These are phyloP conservation scores for Yamadazyma songkhlaensis DNA, from an alignment of 1,139 yeast species.

Conservation along the genomic window DNA sequence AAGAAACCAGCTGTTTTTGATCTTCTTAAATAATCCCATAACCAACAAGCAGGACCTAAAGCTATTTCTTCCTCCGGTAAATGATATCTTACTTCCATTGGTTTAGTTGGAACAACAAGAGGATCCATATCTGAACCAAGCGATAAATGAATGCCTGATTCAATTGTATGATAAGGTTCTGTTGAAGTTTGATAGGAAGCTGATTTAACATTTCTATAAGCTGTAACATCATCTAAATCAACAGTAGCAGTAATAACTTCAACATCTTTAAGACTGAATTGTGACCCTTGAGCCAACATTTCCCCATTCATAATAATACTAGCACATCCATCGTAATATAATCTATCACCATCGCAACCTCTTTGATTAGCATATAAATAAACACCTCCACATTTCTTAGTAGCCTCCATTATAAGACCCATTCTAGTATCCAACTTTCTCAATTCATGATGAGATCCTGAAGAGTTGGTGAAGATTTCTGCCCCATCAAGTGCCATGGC, in stretches of 20 bases:
- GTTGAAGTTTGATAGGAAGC: slow-evolving; percentile 76
- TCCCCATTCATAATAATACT: slow-evolving; percentile 88
- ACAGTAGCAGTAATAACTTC: slow-evolving; percentile 93
- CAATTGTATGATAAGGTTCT: slow-evolving; percentile 58
- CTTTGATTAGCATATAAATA: slow-evolving; percentile 91
- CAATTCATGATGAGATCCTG: slow-evolving; percentile 95
- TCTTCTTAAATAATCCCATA: slow-evolving; percentile 95
- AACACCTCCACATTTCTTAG: slow-evolving; percentile 94
- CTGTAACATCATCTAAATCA: slow-evolving; percentile 86
- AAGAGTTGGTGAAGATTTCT: slow-evolving; percentile 90
- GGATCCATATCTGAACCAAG: slow-evolving; percentile 57
- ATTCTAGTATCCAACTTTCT: slow-evolving; percentile 84
- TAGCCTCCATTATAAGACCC: slow-evolving; percentile 84
- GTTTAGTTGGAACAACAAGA: slow-evolving; percentile 55
- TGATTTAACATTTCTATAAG: slow-evolving; percentile 73
- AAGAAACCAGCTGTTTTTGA: slow-evolving; percentile 89
- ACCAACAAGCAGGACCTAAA: slow-evolving; percentile 98
- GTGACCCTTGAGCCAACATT: slow-evolving; percentile 90
- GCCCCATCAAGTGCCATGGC: slow-evolving; percentile 92
- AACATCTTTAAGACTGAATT: slow-evolving; percentile 84
- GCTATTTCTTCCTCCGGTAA: slow-evolving; percentile 95
- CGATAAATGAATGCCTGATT: slow-evolving; percentile 60
- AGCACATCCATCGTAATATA: slow-evolving; percentile 97
- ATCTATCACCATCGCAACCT: slow-evolving; percentile 97
- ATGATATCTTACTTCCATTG: slow-evolving; percentile 58